Base-by-base conservation (phyloP, 352 stramenopile species). In the Globisporangium takayamanum region DNA sequence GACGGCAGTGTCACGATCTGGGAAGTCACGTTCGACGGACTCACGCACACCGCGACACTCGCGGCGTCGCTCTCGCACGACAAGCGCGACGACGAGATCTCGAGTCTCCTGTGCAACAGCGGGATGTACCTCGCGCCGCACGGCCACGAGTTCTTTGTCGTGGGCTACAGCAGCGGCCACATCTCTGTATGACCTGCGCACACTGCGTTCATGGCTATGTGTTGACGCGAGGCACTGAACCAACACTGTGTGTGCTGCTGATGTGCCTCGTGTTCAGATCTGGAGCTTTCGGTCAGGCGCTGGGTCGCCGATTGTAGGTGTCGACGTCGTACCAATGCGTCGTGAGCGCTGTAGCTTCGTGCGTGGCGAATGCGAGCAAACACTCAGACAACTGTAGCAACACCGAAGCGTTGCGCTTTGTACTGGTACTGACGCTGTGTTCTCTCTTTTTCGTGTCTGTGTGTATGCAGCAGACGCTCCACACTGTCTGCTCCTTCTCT, bases 141-240 rank as follows among this genome's bases (percentile, higher is more conserved):
- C 1, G 72, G 74, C 0, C 66, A 80, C 26, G 75, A 87, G 30
- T 88, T 85, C 65, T 67, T 89, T 51, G 67, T 80, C 0, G 61
- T 71, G n/a, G 82, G 82, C 14, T 79, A 74, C 48, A 77, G 67
- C 48, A 71, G 73, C 8, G 80, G 80, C 1, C 26, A 73, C 33
- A 78, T 92, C 54, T 55, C 66, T 30, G 74, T 86, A 70, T 39
- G 60, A 45, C 20, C 7, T 53, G 50, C 50, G 45, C 44, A 47
- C 2, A 49, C 60, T 45, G 3, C 3, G 11, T 30, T 30, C 12
- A 50, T 26, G 11, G 46, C 16, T 28, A 39, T 57, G 42, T n/a
- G 42, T 25, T 26, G 44, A 30, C 44, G 18, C 8, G 8, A 28
- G 6, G 0, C 5, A 49, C 18, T 49, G 44, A 49, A 5, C 20